Evolutionary conservation across 352 stramenopile genomes (phyloP), one percentile per base, ranked within the genome.

Genomic region (Phytophthora melonis): DNA sequence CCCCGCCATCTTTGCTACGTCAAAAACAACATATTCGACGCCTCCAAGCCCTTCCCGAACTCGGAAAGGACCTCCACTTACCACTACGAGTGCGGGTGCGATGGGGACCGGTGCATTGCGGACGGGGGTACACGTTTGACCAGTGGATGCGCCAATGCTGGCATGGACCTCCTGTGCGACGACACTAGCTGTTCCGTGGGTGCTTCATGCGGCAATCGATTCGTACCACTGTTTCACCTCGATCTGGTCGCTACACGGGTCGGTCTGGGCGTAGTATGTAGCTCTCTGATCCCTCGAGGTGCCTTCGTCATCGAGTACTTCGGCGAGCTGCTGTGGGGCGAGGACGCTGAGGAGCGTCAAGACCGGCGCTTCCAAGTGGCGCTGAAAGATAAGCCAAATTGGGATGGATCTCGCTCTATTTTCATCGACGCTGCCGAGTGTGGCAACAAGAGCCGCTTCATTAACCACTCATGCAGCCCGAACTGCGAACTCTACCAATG

Each of bases 161-260:
- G 27, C 1, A 58, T 58, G 59, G n/a, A 58, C n/a, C 27, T 58
- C 5, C 1, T 58, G 2, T 66, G 59, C 14, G 59, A 53, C 11
- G 49, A 52, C 1, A 43, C 3, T 4, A 59, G 49, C 8, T 66
- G 49, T 6, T 27, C 36, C 5, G n/a, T 66, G 13, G 47, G 60
- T 27, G 9, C 13, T 6, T 5, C n/a, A 3, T 66, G 60, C 21
- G 60, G 49, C 5, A 66, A 58, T 21, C 60, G 60, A 3, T 66
- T 66, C 30, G 11, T 41, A 14, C 11, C 30, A 1, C 30, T 13
- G 3, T 59, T 53, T 7, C 11, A 19, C 16, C 60, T 59, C 11
- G 49, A 66, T 25, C 4, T 64, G 21, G 14, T 64, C 5, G n/a
- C 47, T 9, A 19, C 45, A 9, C 21, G 27, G 11, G 59, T 49